Evolutionary conservation across 2,329 filamentous ascomycete species (phyloP).

Genomic region (Fusarium sublunatum): DNA sequence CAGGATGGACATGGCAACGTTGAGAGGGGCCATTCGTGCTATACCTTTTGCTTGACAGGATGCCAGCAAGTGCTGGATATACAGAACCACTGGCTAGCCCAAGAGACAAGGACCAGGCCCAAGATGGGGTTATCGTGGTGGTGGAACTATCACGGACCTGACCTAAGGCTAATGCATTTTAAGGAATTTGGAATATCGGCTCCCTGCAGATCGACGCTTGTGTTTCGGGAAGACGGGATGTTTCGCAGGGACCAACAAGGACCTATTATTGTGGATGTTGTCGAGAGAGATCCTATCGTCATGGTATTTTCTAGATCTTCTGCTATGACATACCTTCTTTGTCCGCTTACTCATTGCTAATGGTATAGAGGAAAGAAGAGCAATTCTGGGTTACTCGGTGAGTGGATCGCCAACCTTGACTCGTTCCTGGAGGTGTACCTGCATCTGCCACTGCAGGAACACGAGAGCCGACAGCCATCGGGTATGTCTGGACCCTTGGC

Average conservation of each 20-base stretch:
- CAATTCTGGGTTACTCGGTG: not conserved
- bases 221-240: constrained; percentile 22
- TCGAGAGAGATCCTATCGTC: not conserved
- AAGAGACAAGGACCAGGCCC: constrained; percentile 3
- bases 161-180: not conserved
- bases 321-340: not conserved
- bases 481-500: constrained; percentile 29
- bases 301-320: not conserved
- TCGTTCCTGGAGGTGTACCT: constrained; percentile 15
- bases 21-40: not conserved
- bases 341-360: not conserved
- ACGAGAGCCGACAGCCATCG: constrained; percentile 24
- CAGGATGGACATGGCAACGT: not conserved
- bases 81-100: not conserved
- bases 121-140: constrained; percentile 5
- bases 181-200: constrained; percentile 27
- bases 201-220: constrained; percentile 11
- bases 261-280: constrained; percentile 11
- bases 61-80: constrained; percentile 25
- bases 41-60: not conserved
- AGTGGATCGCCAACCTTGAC: not conserved
- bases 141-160: constrained; percentile 9
- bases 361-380: not conserved
- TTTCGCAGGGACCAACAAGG: constrained; percentile 4
- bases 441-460: constrained; percentile 26